Percentiles rank a stretch among this genome's conserved stretches.
Conservation (phyloP, 2,329 filamentous ascomycete species). For the Verticillium nonalfalfae region DNA sequence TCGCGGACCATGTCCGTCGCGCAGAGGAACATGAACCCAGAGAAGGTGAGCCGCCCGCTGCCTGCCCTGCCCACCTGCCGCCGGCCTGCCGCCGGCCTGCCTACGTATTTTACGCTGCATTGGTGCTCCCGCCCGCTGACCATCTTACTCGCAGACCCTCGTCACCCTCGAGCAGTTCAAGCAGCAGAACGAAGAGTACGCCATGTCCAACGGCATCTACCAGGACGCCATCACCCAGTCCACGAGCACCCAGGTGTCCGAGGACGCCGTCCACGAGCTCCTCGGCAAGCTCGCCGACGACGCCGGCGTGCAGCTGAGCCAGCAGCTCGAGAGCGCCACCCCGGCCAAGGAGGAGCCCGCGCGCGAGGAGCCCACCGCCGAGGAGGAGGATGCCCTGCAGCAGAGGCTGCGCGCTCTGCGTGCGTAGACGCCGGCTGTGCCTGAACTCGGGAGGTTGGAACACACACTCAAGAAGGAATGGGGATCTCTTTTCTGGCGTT, state of each 20-base stretch:
- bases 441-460: background rate
- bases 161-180: conserved; percentile 56
- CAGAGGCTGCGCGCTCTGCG: conserved; percentile 51
- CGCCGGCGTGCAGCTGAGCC: conserved; percentile 73
- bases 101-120: no score
- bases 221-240: conserved; percentile 78
- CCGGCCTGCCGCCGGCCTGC: background rate
- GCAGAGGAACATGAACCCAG: conserved; percentile 52
- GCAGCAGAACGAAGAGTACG: conserved; percentile 57
- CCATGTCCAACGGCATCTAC: conserved; percentile 67
- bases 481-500: background rate
- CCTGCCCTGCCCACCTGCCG: background rate
- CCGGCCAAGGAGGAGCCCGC: conserved; percentile 52
- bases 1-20: conserved; percentile 52
- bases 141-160: conserved; percentile 36
- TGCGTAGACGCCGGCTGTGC: conserved; percentile 26
- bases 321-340: conserved; percentile 59
- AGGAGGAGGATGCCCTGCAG: conserved; percentile 71
- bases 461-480: background rate
- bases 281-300: conserved; percentile 84
- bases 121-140: background rate
- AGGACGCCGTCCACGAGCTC: conserved; percentile 82
- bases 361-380: conserved; percentile 61
- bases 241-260: conserved; percentile 64
- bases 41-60: conserved; percentile 34